Conservation (phyloP, 345 rosid genomes). For the Linum trigynum region DNA sequence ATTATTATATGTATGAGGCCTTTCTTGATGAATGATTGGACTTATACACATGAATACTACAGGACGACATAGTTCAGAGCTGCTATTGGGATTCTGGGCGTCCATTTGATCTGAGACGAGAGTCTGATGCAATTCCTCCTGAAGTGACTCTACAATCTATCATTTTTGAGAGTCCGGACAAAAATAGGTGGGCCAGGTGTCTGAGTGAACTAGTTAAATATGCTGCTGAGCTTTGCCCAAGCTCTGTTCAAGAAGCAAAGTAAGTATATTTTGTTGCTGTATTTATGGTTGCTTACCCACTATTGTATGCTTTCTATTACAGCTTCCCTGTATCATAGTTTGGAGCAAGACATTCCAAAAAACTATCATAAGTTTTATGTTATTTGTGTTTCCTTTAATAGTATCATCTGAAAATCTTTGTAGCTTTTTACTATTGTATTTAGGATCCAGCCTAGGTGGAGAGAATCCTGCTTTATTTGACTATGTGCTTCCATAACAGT, state of each 20-base stretch:
- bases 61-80: slow-evolving; percentile 98
- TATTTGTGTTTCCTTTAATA: background rate
- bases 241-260: slow-evolving; percentile 92
- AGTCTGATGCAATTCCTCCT: slow-evolving; percentile 83
- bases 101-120: slow-evolving; percentile 84
- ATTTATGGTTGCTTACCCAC: slow-evolving; percentile 7
- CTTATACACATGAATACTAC: slow-evolving; percentile 12
- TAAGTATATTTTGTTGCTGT: slow-evolving; percentile 31
- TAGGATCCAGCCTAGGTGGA: background rate
- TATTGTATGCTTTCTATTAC: background rate
- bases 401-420: background rate
- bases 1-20: background rate
- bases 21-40: background rate
- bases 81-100: slow-evolving; percentile 95
- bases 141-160: slow-evolving; percentile 92
- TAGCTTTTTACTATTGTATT: background rate
- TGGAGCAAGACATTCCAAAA: background rate
- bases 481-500: no score
- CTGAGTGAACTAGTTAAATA: slow-evolving; percentile 88
- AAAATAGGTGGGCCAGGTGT: slow-evolving; percentile 93
- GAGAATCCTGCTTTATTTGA: no score
- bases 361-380: background rate
- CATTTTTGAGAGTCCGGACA: slow-evolving; percentile 93
- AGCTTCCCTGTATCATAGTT: background rate
- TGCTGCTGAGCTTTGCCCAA: slow-evolving; percentile 94